phyloP scores from a whole-genome alignment of 768 basidiomycete species.

The Terana coerulea region DNA sequence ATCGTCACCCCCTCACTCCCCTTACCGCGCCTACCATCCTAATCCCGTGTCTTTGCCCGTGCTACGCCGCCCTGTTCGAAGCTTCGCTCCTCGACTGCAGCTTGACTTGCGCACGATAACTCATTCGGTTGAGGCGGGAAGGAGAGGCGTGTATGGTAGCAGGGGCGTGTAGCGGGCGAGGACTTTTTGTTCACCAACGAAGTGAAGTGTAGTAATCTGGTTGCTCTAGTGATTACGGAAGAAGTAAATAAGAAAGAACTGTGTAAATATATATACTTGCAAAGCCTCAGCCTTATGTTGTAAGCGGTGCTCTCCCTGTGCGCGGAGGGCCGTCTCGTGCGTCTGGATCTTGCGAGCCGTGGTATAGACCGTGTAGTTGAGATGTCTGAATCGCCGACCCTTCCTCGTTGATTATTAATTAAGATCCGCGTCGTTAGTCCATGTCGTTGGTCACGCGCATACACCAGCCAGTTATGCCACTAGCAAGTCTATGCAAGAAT shows the following conservation, averaged over 20 bases:
- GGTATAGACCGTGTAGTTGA: no score
- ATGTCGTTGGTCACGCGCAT: no score
- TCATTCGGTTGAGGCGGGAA: not conserved
- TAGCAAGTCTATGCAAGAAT: no score
- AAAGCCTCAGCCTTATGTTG: no score
- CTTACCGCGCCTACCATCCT: constrained; percentile 3
- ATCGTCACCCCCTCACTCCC: constrained; percentile 1
- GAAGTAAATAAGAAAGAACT: constrained; percentile 6
- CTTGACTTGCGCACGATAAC: not conserved
- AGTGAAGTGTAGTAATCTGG: constrained; percentile 1
- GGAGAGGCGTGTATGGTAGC: not conserved
- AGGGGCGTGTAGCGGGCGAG: not conserved
- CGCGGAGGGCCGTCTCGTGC: no score
- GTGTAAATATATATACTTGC: constrained; percentile 8
- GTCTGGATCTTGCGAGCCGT: no score
- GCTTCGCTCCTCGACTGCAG: not conserved
- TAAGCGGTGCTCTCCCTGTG: no score
- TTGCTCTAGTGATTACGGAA: constrained; percentile 3
- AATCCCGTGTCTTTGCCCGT: not conserved
- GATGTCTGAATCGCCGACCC: no score
- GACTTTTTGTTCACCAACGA: not conserved
- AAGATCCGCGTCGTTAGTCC: no score
- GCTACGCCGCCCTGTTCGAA: not conserved
- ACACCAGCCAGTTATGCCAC: no score
- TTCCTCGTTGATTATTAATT: no score